Evolutionary conservation across 2,329 filamentous ascomycete genomes (phyloP).

Genomic region (Fusarium acutatum): DNA sequence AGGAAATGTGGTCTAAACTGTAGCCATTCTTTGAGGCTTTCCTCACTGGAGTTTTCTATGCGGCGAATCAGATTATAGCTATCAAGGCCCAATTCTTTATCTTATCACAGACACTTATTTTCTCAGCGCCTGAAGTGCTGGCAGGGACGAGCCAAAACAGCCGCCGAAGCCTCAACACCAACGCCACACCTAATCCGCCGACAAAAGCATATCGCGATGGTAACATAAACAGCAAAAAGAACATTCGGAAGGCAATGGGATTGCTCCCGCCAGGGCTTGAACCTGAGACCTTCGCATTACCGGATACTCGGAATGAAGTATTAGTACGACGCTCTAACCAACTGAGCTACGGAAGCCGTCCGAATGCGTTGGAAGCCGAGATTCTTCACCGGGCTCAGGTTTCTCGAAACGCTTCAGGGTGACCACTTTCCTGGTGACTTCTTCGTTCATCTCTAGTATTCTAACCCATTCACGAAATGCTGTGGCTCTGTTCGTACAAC

Average conservation of each 20-base stretch:
- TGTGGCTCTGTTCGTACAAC: background rate
- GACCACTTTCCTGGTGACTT: background rate
- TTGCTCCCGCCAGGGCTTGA: background rate
- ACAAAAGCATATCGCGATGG: background rate
- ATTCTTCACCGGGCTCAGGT: fast-evolving
- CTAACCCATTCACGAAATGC: too few species aligned
- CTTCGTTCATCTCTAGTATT: background rate
- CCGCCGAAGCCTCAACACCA: background rate
- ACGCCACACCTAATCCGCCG: fast-evolving
- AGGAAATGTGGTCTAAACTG: background rate
- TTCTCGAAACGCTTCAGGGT: fast-evolving
- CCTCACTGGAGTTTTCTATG: fast-evolving
- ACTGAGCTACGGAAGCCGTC: slow-evolving; percentile 1
- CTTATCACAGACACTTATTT: background rate
- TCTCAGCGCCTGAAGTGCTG: background rate
- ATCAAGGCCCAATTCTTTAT: background rate
- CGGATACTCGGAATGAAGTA: background rate
- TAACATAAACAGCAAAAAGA: background rate
- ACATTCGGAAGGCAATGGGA: background rate
- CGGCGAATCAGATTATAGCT: background rate
- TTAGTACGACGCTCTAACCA: background rate
- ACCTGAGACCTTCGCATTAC: background rate
- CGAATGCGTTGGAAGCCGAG: background rate
- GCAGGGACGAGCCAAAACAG: background rate
- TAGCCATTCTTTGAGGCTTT: fast-evolving